A percentile compares a stretch with the other conserved stretches of the same genome.
Conservation (phyloP, 1,139 yeast genomes). For the Nakaseomyces glabratus region DNA sequence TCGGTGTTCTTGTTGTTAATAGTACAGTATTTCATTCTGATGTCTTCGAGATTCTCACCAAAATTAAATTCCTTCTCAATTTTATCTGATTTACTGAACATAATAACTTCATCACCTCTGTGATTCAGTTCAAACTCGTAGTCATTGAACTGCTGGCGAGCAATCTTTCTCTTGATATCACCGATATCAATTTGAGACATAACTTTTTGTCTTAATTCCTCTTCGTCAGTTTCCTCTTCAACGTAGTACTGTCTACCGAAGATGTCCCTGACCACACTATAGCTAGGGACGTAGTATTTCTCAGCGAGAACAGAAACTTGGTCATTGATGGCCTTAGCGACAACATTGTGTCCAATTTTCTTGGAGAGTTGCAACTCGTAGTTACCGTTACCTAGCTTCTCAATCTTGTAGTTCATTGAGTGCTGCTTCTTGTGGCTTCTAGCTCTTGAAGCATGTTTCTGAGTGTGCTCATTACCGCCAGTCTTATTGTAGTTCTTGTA, state of each 20-base stretch:
- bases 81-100: constrained; percentile 18
- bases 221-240: constrained; percentile 17
- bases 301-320: constrained; percentile 13
- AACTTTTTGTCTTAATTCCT: constrained; percentile 16
- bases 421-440: too few species aligned
- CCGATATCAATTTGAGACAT: constrained; percentile 17
- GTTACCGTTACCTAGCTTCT: constrained; percentile 4
- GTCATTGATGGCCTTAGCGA: constrained; percentile 14
- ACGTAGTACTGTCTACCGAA: constrained; percentile 26
- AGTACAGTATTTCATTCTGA: not conserved
- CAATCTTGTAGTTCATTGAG: not conserved
- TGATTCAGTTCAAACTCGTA: constrained; percentile 24
- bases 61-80: constrained; percentile 19
- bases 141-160: constrained; percentile 22
- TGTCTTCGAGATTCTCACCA: constrained; percentile 6
- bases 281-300: constrained; percentile 16
- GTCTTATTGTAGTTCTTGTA: constrained; percentile 1
- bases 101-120: constrained; percentile 19
- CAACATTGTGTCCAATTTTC: constrained; percentile 12
- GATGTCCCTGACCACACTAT: constrained; percentile 21
- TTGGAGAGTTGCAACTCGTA: constrained; percentile 18
- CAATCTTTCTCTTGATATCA: constrained; percentile 18
- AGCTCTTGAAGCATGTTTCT: not conserved
- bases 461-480: not conserved
- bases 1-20: not conserved